A percentile compares a stretch with the other conserved stretches of the same genome.
Conservation (phyloP, 345 rosid species). For the Arabidopsis suecica region DNA sequence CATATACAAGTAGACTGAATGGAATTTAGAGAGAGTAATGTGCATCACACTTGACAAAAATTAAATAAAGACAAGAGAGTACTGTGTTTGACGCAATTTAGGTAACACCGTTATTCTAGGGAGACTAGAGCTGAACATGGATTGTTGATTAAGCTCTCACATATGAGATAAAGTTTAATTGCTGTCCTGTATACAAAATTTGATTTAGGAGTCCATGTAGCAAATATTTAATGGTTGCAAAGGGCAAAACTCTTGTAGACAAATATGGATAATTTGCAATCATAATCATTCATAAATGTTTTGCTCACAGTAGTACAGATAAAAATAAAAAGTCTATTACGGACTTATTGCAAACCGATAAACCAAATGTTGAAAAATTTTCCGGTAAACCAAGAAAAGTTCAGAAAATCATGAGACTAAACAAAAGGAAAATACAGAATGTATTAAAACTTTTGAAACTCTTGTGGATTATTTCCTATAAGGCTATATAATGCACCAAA, state of each 20-base stretch:
- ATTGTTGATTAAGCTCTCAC: constrained; percentile 2
- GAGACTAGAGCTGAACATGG: constrained; percentile 10
- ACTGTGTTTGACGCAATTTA: constrained; percentile 17
- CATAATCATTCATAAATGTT: too few relatives aligned
- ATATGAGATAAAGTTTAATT: not conserved
- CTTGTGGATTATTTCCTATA: constrained; percentile 7
- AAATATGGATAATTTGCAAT: too few relatives aligned
- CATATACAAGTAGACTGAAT: not conserved
- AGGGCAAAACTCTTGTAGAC: not conserved
- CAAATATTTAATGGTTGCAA: not conserved
- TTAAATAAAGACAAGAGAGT: not conserved
- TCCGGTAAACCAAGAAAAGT: not conserved
- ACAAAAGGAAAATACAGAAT: not conserved
- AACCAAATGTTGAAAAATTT: too few relatives aligned
- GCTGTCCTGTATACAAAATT: not conserved
- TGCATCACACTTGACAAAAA: not conserved
- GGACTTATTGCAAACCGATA: too few relatives aligned
- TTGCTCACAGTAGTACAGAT: too few relatives aligned
- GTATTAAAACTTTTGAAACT: not conserved
- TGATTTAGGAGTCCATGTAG: not conserved
- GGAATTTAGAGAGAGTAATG: not conserved
- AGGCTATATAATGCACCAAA: not conserved
- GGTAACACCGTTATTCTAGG: constrained; percentile 22
- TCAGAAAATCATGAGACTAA: not conserved
- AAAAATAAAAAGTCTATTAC: too few relatives aligned